Evolutionary conservation across 78 protist species (phyloP), one percentile per base, ranked within the genome.

Genomic region (slime mould (Dictyostelium discoideum)): DNA sequence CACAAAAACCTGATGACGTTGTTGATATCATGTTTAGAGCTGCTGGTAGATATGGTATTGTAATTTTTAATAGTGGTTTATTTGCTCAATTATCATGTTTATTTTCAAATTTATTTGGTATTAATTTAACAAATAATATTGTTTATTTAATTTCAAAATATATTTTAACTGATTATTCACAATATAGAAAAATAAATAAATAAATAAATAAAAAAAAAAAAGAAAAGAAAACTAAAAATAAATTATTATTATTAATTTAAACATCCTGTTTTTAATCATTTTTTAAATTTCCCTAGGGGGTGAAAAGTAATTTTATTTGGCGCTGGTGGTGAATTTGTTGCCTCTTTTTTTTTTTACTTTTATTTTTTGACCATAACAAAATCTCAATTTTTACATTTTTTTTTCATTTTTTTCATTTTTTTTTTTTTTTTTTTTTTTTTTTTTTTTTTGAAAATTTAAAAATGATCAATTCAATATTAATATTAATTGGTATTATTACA

Each of bases 11-110:
- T 1, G 18, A 4, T 9, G 78, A 80, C 1, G 57, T 90, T 9
- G 87, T 78, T 26, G 50, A 80, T 39, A 50, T 90, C 2, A 82
- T 90, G 82, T 90, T 90, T 50, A 90, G 76, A 37, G 5, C 26
- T 29, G 1, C 84, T 26, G 94, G 94, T 26, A 22, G 63, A 72
- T 72, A 46, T 26, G 85, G 87, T 16, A 72, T 90, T 29, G 65
- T 82, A 7, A 80, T 80, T 8, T 32, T 80, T 14, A 83, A 90
- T 50, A n/a, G 63, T 22, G 94, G 94, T 44, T 1, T 82, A 1
- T 90, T 90, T 72, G 94, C 77, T 3, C 2, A 82, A 11, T 1
- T 82, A 9, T 63, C 94, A 80, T n/a, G 26, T 14, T 37, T 90
- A 4, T 20, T 48, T 9, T 11, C 72, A 20, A 72, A 10, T 48